Evolutionary conservation across 2,329 filamentous ascomycete species (phyloP).

Genomic region (Hirsutella thompsonii): DNA sequence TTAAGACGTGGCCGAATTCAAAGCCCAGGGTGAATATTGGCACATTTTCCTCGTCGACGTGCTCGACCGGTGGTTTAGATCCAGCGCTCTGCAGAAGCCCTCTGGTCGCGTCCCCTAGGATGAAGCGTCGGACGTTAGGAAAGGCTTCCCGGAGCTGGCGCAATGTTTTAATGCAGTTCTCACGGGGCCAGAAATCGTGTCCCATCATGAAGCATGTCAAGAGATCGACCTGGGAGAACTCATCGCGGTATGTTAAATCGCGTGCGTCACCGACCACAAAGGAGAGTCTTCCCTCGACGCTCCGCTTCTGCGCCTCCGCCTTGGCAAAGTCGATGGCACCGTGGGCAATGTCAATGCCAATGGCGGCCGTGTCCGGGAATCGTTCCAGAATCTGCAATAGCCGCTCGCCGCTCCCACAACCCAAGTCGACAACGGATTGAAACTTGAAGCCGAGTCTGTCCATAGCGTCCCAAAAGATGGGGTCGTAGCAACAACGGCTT

Average conservation of each 20-base stretch:
- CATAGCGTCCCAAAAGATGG: constrained; percentile 3
- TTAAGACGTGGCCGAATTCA: constrained; percentile 6
- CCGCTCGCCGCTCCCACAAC: constrained; percentile 7
- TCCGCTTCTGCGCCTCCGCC: background rate
- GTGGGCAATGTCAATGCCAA: constrained; percentile 7
- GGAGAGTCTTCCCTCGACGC: background rate
- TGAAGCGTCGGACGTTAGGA: constrained; percentile 5
- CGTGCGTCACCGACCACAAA: constrained; percentile 4
- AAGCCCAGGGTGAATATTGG: constrained; percentile 7
- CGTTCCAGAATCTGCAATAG: constrained; percentile 6
- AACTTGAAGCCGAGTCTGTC: constrained; percentile 3
- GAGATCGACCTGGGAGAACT: constrained; percentile 7
- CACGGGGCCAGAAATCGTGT: constrained; percentile 9
- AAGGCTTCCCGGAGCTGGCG: constrained; percentile 3
- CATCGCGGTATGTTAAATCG: constrained; percentile 1
- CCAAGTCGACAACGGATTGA: constrained; percentile 6
- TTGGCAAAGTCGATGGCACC: constrained; percentile 4
- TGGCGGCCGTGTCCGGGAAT: constrained; percentile 1
- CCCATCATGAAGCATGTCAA: constrained; percentile 9
- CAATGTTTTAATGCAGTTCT: constrained; percentile 6
- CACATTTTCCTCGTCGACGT: constrained; percentile 1
- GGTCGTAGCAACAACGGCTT: constrained; percentile 4
- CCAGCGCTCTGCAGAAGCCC: background rate
- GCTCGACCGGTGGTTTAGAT: background rate
- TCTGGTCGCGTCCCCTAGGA: constrained; percentile 5